Conservation (phyloP, 2,329 filamentous ascomycete species). For the Colletotrichum eremochloae region DNA sequence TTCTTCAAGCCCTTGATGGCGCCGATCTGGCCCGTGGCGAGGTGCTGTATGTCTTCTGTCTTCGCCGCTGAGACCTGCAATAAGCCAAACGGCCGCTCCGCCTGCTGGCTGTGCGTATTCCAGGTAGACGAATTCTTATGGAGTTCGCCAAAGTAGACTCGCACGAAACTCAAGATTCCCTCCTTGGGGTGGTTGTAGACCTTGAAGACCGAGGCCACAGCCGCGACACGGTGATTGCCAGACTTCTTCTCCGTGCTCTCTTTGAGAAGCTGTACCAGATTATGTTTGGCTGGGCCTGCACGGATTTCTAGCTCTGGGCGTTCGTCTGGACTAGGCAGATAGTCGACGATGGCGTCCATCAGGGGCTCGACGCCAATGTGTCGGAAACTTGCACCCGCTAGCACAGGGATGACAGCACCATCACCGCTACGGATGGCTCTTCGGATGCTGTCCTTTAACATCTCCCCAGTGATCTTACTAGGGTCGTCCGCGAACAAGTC, state of each 20-base stretch:
- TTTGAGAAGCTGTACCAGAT: slow-evolving; percentile 51
- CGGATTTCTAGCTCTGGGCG: slow-evolving; percentile 84
- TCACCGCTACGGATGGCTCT: slow-evolving; percentile 76
- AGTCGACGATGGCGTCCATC: slow-evolving; percentile 88
- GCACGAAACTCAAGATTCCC: slow-evolving; percentile 90
- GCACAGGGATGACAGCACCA: slow-evolving; percentile 85
- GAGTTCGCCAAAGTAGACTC: slow-evolving; percentile 89
- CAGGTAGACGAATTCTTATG: slow-evolving; percentile 81
- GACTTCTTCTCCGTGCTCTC: slow-evolving; percentile 47
- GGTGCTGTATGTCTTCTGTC: slow-evolving; percentile 84
- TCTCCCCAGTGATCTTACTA: slow-evolving; percentile 76
- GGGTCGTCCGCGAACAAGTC: slow-evolving; percentile 85
- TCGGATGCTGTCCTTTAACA: slow-evolving; percentile 81
- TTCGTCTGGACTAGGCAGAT: slow-evolving; percentile 86
- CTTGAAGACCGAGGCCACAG: slow-evolving; percentile 86
- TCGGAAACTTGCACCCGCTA: slow-evolving; percentile 91
- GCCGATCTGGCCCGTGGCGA: slow-evolving; percentile 91
- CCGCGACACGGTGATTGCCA: slow-evolving; percentile 54
- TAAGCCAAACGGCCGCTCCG: slow-evolving; percentile 84
- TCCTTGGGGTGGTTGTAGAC: slow-evolving; percentile 89
- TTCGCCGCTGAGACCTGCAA: slow-evolving; percentile 92
- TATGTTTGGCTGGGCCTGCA: slow-evolving; percentile 69
- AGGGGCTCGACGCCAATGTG: slow-evolving; percentile 95
- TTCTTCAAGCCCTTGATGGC: slow-evolving; percentile 91
- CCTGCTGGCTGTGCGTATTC: slow-evolving; percentile 87